Conservation (phyloP, 1,139 yeast species). For the Geotrichum cucujoidarum region DNA sequence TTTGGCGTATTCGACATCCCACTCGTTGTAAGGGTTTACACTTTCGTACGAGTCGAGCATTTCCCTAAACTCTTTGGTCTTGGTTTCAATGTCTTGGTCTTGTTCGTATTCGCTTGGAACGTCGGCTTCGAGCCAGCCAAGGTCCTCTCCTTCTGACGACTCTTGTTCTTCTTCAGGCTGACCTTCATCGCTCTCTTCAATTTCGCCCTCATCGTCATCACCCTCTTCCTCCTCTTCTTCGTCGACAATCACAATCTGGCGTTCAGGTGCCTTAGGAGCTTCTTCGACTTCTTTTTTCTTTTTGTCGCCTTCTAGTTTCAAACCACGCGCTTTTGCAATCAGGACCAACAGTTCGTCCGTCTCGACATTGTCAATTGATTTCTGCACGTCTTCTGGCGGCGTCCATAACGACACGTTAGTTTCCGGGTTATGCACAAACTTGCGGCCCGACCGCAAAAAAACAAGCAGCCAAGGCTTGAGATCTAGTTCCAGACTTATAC, state of each 20-base stretch:
- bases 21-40: constrained; percentile 43
- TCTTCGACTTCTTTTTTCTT: constrained; percentile 11
- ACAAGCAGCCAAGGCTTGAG: constrained; percentile 42
- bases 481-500: constrained; percentile 14
- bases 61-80: background rate
- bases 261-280: background rate
- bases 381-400: constrained; percentile 37
- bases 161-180: constrained; percentile 14
- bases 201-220: constrained; percentile 20
- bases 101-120: constrained; percentile 20
- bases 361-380: constrained; percentile 35
- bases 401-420: constrained; percentile 39
- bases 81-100: constrained; percentile 21
- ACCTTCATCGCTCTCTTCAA: constrained; percentile 20
- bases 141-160: constrained; percentile 16
- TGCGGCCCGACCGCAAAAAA: constrained; percentile 43
- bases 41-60: constrained; percentile 12
- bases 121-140: constrained; percentile 18
- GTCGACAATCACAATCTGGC: constrained; percentile 14
- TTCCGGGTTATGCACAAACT: constrained; percentile 41
- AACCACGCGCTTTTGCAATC: constrained; percentile 47
- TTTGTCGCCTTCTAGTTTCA: constrained; percentile 27
- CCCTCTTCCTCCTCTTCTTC: too few species aligned
- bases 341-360: constrained; percentile 37
- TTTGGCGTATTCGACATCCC: constrained; percentile 45